Evolutionary conservation across 2,329 filamentous ascomycete genomes (phyloP), one percentile per base, ranked within the genome.

Genomic region (Dothistroma septosporum): DNA sequence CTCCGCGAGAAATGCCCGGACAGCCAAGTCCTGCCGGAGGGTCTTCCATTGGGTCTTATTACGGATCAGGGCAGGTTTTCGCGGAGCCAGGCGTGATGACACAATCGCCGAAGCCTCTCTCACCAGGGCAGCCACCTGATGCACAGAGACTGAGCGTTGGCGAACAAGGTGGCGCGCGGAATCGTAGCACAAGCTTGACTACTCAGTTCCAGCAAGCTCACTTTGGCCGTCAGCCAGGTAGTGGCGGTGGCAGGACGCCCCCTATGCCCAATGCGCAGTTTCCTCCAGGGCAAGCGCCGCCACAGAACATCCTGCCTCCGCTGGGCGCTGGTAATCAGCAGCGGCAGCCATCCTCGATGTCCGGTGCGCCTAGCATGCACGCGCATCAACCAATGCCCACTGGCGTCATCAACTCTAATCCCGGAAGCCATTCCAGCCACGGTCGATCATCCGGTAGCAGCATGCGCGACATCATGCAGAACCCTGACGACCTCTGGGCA

Each of bases 21-120:
- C 70, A 72, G 16, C 67, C 66, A 21, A 70, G 68, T 54, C 66
- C 68, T 14, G 66, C 65, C 22, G 62, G 52, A 32, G 67, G 62
- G 8, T 65, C 64, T n/a, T 64, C 63, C n/a, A 57, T 65, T 55
- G 61, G 58, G 9, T 59, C 66, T 28, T 72, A 70, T 57, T 71
- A 72, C 58, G 74, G 64, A 6, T 64, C 60, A 58, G 78, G 79
- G 52, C 83, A 82, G 19, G 83, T 92, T 65, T 95, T 91, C 72
- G 83, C 86, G 9, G 87, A 91, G 53, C 70, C 69, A 65, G 83
- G 84, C 57, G 76, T 77, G 57, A 89, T 96, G 79, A 94, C 89
- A 2, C 91, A 96, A 75, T 95, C 90, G 66, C 91, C 92, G 0
- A 95, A 92, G 72, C 88, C 92, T 4, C 79, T 96, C 46, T 92